Conservation (phyloP, 2,329 filamentous ascomycete genomes). For the Xylariaceae sp. region DNA sequence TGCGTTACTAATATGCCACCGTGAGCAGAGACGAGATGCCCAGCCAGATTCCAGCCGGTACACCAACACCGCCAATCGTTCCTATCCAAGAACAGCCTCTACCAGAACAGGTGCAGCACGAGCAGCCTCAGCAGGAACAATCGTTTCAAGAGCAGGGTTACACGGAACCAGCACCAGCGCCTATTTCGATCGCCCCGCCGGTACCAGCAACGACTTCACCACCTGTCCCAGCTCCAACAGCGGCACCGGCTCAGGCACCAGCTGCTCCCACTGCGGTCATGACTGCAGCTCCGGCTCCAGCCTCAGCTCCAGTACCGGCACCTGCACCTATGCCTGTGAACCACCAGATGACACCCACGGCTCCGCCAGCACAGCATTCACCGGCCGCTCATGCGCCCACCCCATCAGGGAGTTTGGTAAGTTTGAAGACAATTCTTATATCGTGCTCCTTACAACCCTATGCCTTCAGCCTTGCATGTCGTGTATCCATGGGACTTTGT, state of each 20-base stretch:
- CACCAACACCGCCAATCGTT: conserved; percentile 8
- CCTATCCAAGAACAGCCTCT: conserved; percentile 6
- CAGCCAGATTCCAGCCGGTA: conserved; percentile 12
- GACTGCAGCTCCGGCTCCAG: conserved; percentile 1
- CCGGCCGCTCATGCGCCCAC: conserved; percentile 31
- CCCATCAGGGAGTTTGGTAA: conserved; percentile 31
- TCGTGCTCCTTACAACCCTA: neutral
- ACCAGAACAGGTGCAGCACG: conserved; percentile 2
- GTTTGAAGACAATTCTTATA: conserved; percentile 10
- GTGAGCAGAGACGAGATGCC: conserved; percentile 17
- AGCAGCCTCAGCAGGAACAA: neutral
- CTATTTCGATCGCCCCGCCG: neutral
- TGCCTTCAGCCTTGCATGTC: neutral
- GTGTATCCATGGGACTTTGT: neutral
- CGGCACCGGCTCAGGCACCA: conserved; percentile 1
- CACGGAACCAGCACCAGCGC: neutral
- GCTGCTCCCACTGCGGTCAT: conserved; percentile 3
- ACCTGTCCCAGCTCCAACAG: conserved; percentile 5
- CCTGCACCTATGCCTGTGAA: conserved; percentile 4
- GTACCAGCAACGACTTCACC: neutral
- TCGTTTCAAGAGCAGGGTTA: neutral
- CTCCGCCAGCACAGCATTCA: conserved; percentile 10
- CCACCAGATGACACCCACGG: conserved; percentile 17
- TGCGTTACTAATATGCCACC: conserved; percentile 8
- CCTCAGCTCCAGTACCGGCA: conserved; percentile 5